Conservation (phyloP, 208 protist genomes). For the Trichomonas vaginalis region DNA sequence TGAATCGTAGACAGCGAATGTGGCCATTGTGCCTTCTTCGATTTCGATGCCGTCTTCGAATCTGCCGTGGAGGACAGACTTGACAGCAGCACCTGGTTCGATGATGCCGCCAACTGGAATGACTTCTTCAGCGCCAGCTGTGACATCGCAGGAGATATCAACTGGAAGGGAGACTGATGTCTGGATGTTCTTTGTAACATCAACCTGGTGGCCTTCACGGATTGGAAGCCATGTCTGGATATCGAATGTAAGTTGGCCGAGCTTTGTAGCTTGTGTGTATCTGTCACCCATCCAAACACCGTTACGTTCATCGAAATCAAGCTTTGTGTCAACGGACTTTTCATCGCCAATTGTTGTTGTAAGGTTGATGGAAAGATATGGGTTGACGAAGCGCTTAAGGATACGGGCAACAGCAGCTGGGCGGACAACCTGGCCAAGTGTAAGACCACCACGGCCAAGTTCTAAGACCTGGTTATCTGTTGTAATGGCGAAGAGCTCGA, state of each 20-base stretch:
- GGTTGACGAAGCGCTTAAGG: background rate
- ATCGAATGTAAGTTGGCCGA: background rate
- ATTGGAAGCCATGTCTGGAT: background rate
- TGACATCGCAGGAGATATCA: background rate
- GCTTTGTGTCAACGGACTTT: background rate
- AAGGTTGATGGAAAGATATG: background rate
- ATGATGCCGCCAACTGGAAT: background rate
- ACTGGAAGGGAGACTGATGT: background rate
- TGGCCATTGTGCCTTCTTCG: background rate
- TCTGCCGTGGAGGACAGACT: background rate
- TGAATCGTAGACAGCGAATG: background rate
- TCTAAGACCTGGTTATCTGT: background rate
- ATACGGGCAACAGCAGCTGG: background rate
- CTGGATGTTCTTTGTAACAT: background rate
- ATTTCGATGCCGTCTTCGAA: background rate
- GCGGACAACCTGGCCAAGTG: background rate
- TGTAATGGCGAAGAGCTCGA: background rate
- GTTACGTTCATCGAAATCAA: background rate
- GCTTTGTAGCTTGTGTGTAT: background rate
- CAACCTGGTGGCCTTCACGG: background rate
- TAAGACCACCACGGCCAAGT: background rate
- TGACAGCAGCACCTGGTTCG: background rate
- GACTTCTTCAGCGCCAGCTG: background rate
- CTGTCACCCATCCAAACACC: background rate
- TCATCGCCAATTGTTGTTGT: background rate